These are phyloP conservation scores for Coccomyxa sp. DNA, from an alignment of 139 green algal genomes.

Conservation along the genomic window DNA sequence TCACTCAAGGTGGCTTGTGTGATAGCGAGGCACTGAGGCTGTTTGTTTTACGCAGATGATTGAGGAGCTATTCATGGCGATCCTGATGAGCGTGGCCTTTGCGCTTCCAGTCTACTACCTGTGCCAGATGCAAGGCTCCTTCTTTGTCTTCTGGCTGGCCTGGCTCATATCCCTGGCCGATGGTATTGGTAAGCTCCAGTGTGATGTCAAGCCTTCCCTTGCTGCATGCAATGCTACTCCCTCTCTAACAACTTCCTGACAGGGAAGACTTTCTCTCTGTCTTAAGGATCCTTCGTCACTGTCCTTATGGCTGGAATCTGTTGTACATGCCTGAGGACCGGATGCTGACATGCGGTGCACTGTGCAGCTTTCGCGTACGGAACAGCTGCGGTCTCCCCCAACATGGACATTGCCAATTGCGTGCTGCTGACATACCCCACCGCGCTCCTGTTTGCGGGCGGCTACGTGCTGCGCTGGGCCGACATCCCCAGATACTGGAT, in stretches of 20 bases:
- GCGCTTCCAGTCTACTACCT: constrained; percentile 17
- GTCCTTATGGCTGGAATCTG: too few relatives aligned
- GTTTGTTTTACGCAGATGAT: constrained; percentile 9
- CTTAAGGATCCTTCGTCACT: too few relatives aligned
- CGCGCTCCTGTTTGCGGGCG: constrained; percentile 7
- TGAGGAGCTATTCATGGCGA: constrained; percentile 19
- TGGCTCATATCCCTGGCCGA: constrained; percentile 49
- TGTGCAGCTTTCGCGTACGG: constrained; percentile 63
- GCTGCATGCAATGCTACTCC: too few relatives aligned
- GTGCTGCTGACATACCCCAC: constrained; percentile 11
- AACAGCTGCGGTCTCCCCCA: constrained; percentile 66
- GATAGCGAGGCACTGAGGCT: too few relatives aligned
- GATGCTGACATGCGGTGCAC: background rate
- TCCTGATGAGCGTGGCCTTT: constrained; percentile 27
- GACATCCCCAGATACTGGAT: constrained; percentile 58
- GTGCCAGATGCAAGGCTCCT: constrained; percentile 54
- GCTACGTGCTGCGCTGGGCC: constrained; percentile 32
- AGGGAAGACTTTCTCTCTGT: too few relatives aligned
- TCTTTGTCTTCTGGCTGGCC: constrained; percentile 60
- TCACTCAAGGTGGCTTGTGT: too few relatives aligned
- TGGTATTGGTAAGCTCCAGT: constrained; percentile 39
- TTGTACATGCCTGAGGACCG: too few relatives aligned
- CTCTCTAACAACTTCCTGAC: too few relatives aligned
- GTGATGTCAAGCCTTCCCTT: too few relatives aligned
- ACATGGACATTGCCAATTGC: constrained; percentile 81